These are phyloP conservation scores for Seiridium unicorne DNA, from an alignment of 2,329 filamentous ascomycete genomes.

Conservation along the genomic window DNA sequence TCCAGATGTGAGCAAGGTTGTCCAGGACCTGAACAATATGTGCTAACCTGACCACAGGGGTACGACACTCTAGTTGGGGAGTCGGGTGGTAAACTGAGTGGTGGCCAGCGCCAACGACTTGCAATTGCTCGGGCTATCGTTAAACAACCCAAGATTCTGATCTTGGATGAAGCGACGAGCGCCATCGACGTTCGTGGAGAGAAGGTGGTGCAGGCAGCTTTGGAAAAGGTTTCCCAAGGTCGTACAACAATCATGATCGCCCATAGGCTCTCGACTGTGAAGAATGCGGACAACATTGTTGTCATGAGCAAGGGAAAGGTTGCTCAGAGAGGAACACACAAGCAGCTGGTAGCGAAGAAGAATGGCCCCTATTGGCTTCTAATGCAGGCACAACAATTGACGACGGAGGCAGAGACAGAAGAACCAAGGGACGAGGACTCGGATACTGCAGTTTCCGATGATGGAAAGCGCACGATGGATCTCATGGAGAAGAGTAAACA, in stretches of 20 bases:
- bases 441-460: constrained; percentile 24
- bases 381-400: constrained; percentile 60
- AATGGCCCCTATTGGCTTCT: constrained; percentile 65
- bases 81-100: constrained; percentile 62
- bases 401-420: constrained; percentile 40
- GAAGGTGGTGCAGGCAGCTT: constrained; percentile 52
- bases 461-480: constrained; percentile 34
- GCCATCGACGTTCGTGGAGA: constrained; percentile 46
- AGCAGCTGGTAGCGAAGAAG: constrained; percentile 60
- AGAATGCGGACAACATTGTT: constrained; percentile 39
- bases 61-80: constrained; percentile 66
- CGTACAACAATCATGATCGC: constrained; percentile 68
- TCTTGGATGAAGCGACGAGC: constrained; percentile 67
- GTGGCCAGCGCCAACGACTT: constrained; percentile 66
- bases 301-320: constrained; percentile 57
- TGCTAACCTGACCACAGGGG: constrained; percentile 27
- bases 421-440: constrained; percentile 29
- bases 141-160: constrained; percentile 61
- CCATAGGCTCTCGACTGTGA: constrained; percentile 56
- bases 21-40: constrained; percentile 9
- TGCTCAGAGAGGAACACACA: constrained; percentile 73
- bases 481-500: constrained; percentile 31
- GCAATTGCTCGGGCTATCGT: constrained; percentile 67
- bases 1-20: constrained; percentile 32
- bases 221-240: constrained; percentile 53